Base-by-base conservation (phyloP, 2,329 filamentous ascomycete genomes). In the Hypoxylon sp. region DNA sequence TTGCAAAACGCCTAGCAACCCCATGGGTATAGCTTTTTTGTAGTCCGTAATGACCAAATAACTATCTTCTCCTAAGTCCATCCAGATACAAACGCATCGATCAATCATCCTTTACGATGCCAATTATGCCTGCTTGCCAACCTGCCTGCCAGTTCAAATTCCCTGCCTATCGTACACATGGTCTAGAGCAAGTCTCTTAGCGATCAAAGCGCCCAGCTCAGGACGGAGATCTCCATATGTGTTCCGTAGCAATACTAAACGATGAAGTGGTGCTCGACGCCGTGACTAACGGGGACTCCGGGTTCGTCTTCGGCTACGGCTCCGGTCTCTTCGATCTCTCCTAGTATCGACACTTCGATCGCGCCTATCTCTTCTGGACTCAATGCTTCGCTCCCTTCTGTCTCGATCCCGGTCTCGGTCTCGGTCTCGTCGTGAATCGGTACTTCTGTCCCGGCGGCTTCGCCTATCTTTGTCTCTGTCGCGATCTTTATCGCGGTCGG, bases 381-480 rank as follows among this genome's bases (percentile, higher is more conserved):
- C 63, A 22, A 47, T 65, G 48, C 69, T 73, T 52, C 67, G 63
- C 10, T 70, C 68, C 10, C 68, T 64, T 55, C 60, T 52, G 17
- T 61, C 61, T 73, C 26, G 71, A 60, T 39, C 44, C 22, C 59
- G 54, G 11, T 60, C 59, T 73, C 26, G 71, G 62, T 37, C 42
- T 19, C 62, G 58, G 29, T 67, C 69, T 31, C 69, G 57, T 50
- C 69, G 59, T 11, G 69, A 65, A 37, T 71, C 69, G 10, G 60
- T 65, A n/a, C 71, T 71, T 51, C 73, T 73, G 3, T 80, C 80
- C 1, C 74, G 70, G 48, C 78, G 73, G 51, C 67, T 67, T 52
- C 71, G 69, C 22, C 63, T 70, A 53, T 78, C 75, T 46, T 73
- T 71, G 59, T 79, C 76, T 50, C 74, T 67, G 44, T 77, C 78